Conservation (phyloP, 306 rosid genomes). For the Cicer arietinum region DNA sequence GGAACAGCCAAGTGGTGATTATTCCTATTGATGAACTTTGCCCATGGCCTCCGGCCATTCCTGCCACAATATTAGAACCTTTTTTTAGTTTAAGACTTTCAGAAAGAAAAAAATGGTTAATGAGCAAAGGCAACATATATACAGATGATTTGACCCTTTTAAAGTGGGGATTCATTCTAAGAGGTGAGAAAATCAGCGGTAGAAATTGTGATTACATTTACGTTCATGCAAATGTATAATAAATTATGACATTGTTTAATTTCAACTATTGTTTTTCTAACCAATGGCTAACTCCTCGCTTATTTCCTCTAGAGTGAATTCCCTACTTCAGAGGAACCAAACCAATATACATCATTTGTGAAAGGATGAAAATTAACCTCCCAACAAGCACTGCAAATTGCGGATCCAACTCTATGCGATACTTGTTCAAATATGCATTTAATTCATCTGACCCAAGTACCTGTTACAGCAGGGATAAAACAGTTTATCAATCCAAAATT, state of each 20-base stretch:
- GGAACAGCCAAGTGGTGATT: slow-evolving; percentile 82
- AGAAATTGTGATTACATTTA: not conserved
- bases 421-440: slow-evolving; percentile 68
- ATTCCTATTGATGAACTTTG: slow-evolving; percentile 69
- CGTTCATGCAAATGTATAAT: not conserved
- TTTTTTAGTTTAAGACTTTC: slow-evolving; percentile 1
- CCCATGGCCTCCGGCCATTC: slow-evolving; percentile 87
- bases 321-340: not conserved
- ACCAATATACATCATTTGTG: not conserved
- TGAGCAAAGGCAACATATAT: slow-evolving; percentile 30
- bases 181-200: not conserved
- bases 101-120: not conserved
- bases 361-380: slow-evolving; percentile 56
- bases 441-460: slow-evolving; percentile 88
- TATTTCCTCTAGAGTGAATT: not conserved
- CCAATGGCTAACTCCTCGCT: not conserved
- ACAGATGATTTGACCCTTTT: not conserved
- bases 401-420: slow-evolving; percentile 79
- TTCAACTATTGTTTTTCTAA: not conserved
- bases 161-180: not conserved
- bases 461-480: slow-evolving; percentile 50
- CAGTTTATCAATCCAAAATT: slow-evolving; percentile 30
- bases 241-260: not conserved
- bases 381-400: slow-evolving; percentile 78
- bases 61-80: slow-evolving; percentile 49